These are phyloP conservation scores for Magnolia kwangsiensis DNA, from an alignment of 164 flowering plant species.

Conservation along the genomic window DNA sequence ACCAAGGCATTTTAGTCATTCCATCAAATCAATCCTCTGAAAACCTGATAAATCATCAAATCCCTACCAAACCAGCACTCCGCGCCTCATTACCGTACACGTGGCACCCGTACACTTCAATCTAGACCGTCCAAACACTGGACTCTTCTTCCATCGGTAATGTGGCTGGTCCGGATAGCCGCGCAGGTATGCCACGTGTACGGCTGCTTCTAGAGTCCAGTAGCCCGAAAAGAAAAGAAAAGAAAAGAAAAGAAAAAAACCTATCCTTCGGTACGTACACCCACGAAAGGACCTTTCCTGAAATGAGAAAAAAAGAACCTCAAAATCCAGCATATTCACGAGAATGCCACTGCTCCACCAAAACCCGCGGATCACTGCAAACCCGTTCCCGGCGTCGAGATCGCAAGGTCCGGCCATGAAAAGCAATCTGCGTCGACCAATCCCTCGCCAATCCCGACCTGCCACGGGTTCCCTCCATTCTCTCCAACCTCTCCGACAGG, in stretches of 20 bases:
- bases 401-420: conserved; percentile 51
- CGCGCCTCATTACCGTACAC: not conserved
- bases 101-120: not conserved
- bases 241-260: not conserved
- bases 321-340: not conserved
- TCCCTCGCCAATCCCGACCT: conserved; percentile 4
- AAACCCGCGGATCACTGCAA: conserved; percentile 14
- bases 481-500: conserved; percentile 13
- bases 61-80: not conserved
- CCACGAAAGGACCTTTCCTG: not conserved
- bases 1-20: not conserved
- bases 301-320: not conserved
- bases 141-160: no score
- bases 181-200: no score
- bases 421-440: conserved; percentile 35
- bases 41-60: not conserved
- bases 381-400: conserved; percentile 37
- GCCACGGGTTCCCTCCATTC: conserved; percentile 13
- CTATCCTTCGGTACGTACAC: not conserved
- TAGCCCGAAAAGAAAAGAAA: not conserved
- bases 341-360: not conserved
- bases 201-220: no score
- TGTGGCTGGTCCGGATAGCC: no score
- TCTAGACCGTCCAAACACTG: no score
- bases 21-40: not conserved